Evolutionary conservation across 2,329 filamentous ascomycete genomes (phyloP), one percentile per base, ranked within the genome.

Genomic region (Stemphylium lycopersici): DNA sequence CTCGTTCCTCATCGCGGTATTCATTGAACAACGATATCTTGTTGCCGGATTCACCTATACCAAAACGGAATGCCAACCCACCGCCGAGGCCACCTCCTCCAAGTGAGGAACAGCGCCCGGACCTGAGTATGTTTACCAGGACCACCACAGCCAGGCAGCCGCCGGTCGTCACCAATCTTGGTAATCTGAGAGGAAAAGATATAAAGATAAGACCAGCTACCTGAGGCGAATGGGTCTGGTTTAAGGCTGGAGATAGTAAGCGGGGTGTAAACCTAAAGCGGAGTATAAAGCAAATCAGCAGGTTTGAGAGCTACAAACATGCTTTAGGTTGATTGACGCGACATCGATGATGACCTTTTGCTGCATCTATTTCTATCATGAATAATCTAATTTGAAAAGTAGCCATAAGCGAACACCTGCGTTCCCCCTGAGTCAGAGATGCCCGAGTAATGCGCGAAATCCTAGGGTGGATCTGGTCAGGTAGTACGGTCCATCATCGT

Each of bases 31-130:
- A 47, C 6, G 45, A 54, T 18, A 55, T 58, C 18, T 33, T 63
- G 11, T 43, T 64, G 12, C 59, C 61, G 13, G 59, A 62, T n/a
- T 50, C 55, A 13, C 40, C 58, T 13, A 44, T 49, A 13, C 58
- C 56, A 15, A 37, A 38, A 10, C 41, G 48, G 8, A 48, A 40
- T 33, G 29, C 52, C 7, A 62, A 39, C 11, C 29, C 56, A 8
- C 66, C 65, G 20, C 54, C 54, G 10, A 57, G 66, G 15, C 64
- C 66, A 5, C 60, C 61, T 16, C 66, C 58, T 29, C 67, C 65
- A 10, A 54, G 54, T 6, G 64, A 65, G 13, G 53, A 55, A 12
- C 52, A 64, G 33, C 47, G 65, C n/a, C 65, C 65, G 4, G 62
- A 68, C 40, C 31, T 68, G n/a, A 65, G 52, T 16, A 53, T 61